These are phyloP conservation scores for Chlamydomonas applanata DNA, from an alignment of 139 green algal genomes.

Conservation along the genomic window DNA sequence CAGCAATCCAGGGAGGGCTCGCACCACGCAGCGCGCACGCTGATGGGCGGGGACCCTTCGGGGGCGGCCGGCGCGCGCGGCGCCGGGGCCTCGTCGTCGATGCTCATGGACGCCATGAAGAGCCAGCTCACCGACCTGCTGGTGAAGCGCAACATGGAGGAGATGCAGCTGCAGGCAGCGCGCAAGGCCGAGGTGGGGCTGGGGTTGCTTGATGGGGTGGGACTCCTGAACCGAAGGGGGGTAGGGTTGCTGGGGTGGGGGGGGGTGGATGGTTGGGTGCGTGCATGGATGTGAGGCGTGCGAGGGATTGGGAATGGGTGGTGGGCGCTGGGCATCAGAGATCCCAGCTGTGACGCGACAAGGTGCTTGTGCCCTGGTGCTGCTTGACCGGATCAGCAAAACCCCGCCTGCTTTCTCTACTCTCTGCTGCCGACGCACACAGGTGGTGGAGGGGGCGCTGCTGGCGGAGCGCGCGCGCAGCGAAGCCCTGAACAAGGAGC, in stretches of 20 bases:
- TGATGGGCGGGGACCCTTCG: neutral
- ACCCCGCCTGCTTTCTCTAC: too few relatives aligned
- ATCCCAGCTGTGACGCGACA: neutral
- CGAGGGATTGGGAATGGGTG: too few relatives aligned
- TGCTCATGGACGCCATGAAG: constrained; percentile 40
- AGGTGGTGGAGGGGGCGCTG: constrained; percentile 26
- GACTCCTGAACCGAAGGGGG: neutral
- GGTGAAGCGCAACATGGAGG: constrained; percentile 51
- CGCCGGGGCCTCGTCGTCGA: constrained; percentile 4
- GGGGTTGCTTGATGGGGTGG: neutral
- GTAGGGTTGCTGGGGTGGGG: too few relatives aligned
- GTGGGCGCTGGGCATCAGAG: too few relatives aligned
- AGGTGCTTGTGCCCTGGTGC: neutral
- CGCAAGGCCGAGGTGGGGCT: constrained; percentile 35
- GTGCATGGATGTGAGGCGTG: neutral
- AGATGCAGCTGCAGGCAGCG: constrained; percentile 35
- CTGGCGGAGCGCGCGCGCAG: constrained; percentile 13
- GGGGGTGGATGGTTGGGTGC: too few relatives aligned
- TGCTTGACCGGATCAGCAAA: too few relatives aligned
- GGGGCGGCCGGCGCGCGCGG: neutral
- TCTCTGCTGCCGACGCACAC: constrained; percentile 1
- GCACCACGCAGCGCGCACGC: neutral
- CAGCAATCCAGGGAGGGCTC: neutral
- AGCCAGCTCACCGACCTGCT: constrained; percentile 55
- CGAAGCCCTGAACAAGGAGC: constrained; percentile 33